Percentiles rank a stretch among this genome's conserved stretches.
Conservation (phyloP, 1,139 yeast species). For the Lodderomyces elongisporus region DNA sequence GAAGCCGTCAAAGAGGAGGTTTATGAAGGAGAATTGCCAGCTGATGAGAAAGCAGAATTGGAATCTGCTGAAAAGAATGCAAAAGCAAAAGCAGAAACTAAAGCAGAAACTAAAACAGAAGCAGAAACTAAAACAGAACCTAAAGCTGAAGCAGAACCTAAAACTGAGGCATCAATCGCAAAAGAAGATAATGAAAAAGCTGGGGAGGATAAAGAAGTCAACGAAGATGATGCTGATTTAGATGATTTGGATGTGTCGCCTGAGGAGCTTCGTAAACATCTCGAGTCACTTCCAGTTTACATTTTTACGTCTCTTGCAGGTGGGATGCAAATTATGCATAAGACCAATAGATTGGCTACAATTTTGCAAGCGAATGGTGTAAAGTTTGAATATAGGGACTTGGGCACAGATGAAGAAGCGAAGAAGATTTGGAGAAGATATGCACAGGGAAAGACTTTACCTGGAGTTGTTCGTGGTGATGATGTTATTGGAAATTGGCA, state of each 20-base stretch:
- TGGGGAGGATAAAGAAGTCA: slow-evolving; percentile 3
- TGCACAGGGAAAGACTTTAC: slow-evolving; percentile 68
- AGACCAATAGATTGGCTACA: slow-evolving; percentile 73
- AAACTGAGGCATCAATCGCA: slow-evolving; percentile 2
- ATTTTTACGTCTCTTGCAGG: slow-evolving; percentile 87
- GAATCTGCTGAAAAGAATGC: slow-evolving; percentile 6
- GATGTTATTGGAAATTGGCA: slow-evolving; percentile 83
- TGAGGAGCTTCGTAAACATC: slow-evolving; percentile 42
- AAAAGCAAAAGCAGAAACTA: slow-evolving; percentile 3
- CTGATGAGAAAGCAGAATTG: slow-evolving; percentile 10
- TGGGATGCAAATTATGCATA: slow-evolving; percentile 76
- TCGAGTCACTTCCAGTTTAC: slow-evolving; percentile 58
- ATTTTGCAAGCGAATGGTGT: slow-evolving; percentile 74
- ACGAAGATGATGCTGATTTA: slow-evolving; percentile 19
- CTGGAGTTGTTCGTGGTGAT: slow-evolving; percentile 92
- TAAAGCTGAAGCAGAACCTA: slow-evolving; percentile 9
- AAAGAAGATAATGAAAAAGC: no score
- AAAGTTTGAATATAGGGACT: slow-evolving; percentile 64
- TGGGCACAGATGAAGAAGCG: slow-evolving; percentile 87
- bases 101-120: slow-evolving; percentile 3
- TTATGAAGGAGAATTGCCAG: slow-evolving; percentile 6
- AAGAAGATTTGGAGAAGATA: slow-evolving; percentile 81
- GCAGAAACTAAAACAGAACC: slow-evolving; percentile 5
- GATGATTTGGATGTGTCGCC: slow-evolving; percentile 38
- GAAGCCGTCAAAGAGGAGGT: slow-evolving; percentile 6